Percentiles rank a stretch among this genome's conserved stretches.
Evolutionary conservation across 495 filamentous ascomycete species (phyloP).

Genomic region (Astrothelium macrocarpum): DNA sequence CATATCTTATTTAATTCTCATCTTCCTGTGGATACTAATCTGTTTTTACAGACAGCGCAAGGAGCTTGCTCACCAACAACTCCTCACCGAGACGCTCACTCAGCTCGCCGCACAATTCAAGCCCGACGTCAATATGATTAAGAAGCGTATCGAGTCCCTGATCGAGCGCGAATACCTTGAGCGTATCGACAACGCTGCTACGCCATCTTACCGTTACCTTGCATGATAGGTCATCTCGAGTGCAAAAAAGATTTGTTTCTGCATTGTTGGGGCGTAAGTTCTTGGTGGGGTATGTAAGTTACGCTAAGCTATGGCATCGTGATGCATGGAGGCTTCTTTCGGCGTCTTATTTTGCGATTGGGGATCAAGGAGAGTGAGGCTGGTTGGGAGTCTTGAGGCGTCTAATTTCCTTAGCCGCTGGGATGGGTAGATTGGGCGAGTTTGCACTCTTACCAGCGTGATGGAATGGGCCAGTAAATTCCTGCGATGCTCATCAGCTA

Average conservation of each 20-base stretch:
- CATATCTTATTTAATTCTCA: constrained; percentile 3
- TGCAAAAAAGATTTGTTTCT: too few species aligned
- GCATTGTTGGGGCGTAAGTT: neutral
- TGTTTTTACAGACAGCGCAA: constrained; percentile 68
- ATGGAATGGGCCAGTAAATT: too few species aligned
- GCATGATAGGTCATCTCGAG: constrained; percentile 39
- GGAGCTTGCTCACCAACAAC: constrained; percentile 63
- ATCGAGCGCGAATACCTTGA: constrained; percentile 94
- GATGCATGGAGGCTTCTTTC: too few species aligned
- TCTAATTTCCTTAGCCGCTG: too few species aligned
- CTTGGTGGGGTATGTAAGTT: neutral
- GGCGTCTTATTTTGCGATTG: too few species aligned
- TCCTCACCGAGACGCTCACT: constrained; percentile 74
- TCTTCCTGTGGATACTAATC: constrained; percentile 12
- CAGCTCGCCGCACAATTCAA: constrained; percentile 73
- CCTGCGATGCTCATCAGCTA: too few species aligned
- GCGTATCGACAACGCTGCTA: constrained; percentile 58
- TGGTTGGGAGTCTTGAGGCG: too few species aligned
- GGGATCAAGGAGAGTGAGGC: too few species aligned
- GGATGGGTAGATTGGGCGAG: too few species aligned
- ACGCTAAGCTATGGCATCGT: too few species aligned
- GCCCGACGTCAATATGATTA: constrained; percentile 84
- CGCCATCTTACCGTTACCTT: constrained; percentile 68
- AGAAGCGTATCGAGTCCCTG: constrained; percentile 84
- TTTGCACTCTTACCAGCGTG: too few species aligned